Evolutionary conservation across 2,329 filamentous ascomycete species (phyloP), one percentile per base, ranked within the genome.

Genomic region (Teratosphaeria epicoccoides): DNA sequence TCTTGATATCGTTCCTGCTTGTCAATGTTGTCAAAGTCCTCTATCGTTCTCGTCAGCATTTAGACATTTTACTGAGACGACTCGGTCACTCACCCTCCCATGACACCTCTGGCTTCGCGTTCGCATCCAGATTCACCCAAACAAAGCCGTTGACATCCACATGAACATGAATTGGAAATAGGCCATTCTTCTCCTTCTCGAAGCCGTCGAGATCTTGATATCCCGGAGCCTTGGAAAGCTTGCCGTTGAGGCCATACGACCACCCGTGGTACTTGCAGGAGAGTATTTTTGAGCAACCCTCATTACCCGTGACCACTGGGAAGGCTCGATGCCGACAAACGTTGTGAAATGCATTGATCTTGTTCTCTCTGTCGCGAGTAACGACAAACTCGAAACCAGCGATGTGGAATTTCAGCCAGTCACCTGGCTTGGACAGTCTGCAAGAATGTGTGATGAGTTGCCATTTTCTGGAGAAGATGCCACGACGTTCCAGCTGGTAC

Each of bases 231-330:
- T 82, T 83, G 24, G 79, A 75, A 2, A 83, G 69, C 47, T 76
- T 75, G 12, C 80, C 80, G 24, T 70, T 72, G 2, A 79, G 68
- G 44, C 78, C 76, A 55, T 82, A 83, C 2, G 77, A 79, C 80
- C 80, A 83, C 43, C 79, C 79, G 59, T 83, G 80, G 59, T 83
- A 83, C 53, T 76, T 76, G 70, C 80, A 83, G 0, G 75, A 71
- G 33, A 83, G 72, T 29, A 82, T 73, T 56, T 67, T 72, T 46
- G 73, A 73, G 43, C 71, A 71, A 2, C 80, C 80, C 9, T 71
- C 66, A 2, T 76, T 71, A 43, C 73, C 71, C 3, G 70, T 72
- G 7, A 81, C 77, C 7, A 83, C 73, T 0, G 79, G 77, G 59
- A 77, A 83, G 22, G 80, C 80, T 6, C 80, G 72, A 62, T 83